Evolutionary conservation across 2,329 filamentous ascomycete species (phyloP).

Genomic region (Talaromyces albobiverticillius): DNA sequence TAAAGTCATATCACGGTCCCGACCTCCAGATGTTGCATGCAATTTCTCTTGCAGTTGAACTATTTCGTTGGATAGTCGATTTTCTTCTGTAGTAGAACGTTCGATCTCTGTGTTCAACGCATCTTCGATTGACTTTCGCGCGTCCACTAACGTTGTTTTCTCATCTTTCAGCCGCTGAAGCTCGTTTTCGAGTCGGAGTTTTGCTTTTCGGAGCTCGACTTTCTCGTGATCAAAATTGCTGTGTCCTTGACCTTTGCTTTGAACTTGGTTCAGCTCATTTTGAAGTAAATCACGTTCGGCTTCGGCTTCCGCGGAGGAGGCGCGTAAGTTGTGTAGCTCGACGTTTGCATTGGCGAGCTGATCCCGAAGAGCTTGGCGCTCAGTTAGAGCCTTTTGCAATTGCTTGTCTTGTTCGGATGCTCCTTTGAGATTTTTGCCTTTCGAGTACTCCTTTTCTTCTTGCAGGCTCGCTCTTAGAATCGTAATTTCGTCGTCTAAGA

Average conservation of each 20-base stretch:
- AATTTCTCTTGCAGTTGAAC: slow-evolving; percentile 54
- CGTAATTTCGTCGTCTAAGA: slow-evolving; percentile 73
- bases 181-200: slow-evolving; percentile 66
- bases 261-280: slow-evolving; percentile 55
- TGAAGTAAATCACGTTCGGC: slow-evolving; percentile 67
- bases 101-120: slow-evolving; percentile 66
- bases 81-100: slow-evolving; percentile 64
- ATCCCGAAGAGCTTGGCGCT: slow-evolving; percentile 64
- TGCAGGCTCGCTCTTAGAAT: slow-evolving; percentile 66
- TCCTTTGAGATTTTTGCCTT: slow-evolving; percentile 56
- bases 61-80: slow-evolving; percentile 53
- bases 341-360: slow-evolving; percentile 58
- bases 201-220: slow-evolving; percentile 64
- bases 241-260: slow-evolving; percentile 57
- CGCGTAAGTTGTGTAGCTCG: slow-evolving; percentile 59
- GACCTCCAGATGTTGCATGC: slow-evolving; percentile 33
- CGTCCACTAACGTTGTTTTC: slow-evolving; percentile 55
- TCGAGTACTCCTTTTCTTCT: slow-evolving; percentile 61
- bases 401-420: slow-evolving; percentile 59
- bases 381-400: slow-evolving; percentile 55
- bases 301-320: slow-evolving; percentile 57
- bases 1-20: slow-evolving; percentile 47
- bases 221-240: slow-evolving; percentile 66
- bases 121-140: slow-evolving; percentile 59
- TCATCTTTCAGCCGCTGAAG: slow-evolving; percentile 64